Evolutionary conservation across 352 stramenopile genomes (phyloP).

Genomic region (Globisporangium ultimum): DNA sequence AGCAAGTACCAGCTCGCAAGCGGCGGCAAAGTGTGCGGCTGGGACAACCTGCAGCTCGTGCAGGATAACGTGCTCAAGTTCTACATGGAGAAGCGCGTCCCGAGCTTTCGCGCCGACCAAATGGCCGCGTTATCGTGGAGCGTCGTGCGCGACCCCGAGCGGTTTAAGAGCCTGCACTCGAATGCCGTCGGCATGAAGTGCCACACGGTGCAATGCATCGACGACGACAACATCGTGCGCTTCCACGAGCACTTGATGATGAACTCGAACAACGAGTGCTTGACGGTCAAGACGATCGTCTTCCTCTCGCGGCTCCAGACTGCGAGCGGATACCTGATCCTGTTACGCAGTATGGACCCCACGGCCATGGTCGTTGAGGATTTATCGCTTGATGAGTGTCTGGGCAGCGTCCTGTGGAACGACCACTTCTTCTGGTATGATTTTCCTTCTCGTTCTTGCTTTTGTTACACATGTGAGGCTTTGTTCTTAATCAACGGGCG

Average conservation of each 20-base stretch:
- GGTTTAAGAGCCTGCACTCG: slow-evolving; percentile 5
- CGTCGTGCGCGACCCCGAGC: slow-evolving; percentile 1
- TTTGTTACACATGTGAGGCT: no score
- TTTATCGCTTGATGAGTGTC: neutral
- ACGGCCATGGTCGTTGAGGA: neutral
- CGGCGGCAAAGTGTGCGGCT: slow-evolving; percentile 3
- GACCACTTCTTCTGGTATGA: slow-evolving; percentile 14
- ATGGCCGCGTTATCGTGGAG: slow-evolving; percentile 2
- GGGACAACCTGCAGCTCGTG: neutral
- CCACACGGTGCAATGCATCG: slow-evolving; percentile 9
- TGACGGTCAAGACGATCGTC: neutral
- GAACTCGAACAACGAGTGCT: neutral
- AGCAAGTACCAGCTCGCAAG: neutral
- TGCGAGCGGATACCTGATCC: neutral
- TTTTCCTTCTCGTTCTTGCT: neutral
- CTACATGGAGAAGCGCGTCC: slow-evolving; percentile 5
- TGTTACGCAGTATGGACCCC: slow-evolving; percentile 8
- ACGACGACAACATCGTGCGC: slow-evolving; percentile 13
- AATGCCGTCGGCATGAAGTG: slow-evolving; percentile 6
- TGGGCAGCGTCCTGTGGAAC: slow-evolving; percentile 1
- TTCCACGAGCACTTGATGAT: slow-evolving; percentile 14
- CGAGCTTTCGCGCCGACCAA: neutral
- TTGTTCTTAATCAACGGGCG: neutral
- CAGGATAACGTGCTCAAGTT: slow-evolving; percentile 7
- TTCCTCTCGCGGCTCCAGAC: slow-evolving; percentile 11